Conservation (phyloP, 805 yeast species). For the Candida broadrunensis region DNA sequence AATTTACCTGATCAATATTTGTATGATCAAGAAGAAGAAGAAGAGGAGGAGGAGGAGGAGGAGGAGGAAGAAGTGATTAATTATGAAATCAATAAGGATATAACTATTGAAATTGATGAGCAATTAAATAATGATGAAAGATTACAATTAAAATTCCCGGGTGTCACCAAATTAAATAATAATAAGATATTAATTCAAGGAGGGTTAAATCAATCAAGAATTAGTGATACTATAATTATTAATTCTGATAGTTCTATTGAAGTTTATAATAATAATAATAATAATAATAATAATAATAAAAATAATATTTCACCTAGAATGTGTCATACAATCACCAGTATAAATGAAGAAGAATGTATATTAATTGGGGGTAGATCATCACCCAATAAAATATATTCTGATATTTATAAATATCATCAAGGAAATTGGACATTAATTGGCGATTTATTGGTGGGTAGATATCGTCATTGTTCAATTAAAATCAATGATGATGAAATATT, state of each 20-base stretch:
- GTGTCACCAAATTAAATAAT: slow-evolving; percentile 22
- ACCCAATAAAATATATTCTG: slow-evolving; percentile 47
- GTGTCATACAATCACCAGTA: slow-evolving; percentile 51
- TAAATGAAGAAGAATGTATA: slow-evolving; percentile 26
- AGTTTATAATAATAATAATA: slow-evolving; percentile 26
- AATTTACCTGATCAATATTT: slow-evolving; percentile 23
- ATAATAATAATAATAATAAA: slow-evolving; percentile 28
- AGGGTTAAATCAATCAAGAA: slow-evolving; percentile 34
- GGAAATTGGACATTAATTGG: slow-evolving; percentile 39
- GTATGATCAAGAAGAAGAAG: slow-evolving; percentile 1
- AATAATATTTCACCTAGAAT: slow-evolving; percentile 36
- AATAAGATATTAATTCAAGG: slow-evolving; percentile 34
- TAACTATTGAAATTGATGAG: slow-evolving; percentile 2
- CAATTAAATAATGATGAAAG: slow-evolving; percentile 3
- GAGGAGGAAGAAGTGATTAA: not conserved
- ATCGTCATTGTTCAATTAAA: slow-evolving; percentile 47
- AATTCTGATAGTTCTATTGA: slow-evolving; percentile 1
- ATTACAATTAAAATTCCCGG: slow-evolving; percentile 42
- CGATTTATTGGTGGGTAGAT: slow-evolving; percentile 44
- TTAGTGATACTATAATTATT: slow-evolving; percentile 7
- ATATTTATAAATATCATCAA: slow-evolving; percentile 21
- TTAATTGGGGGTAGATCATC: slow-evolving; percentile 67
- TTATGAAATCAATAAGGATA: not conserved
- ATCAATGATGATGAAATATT: slow-evolving; percentile 27
- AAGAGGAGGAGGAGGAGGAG: not conserved